These are phyloP conservation scores for Agarophyton chilense DNA, from an alignment of 23 red algal species.

Conservation along the genomic window DNA sequence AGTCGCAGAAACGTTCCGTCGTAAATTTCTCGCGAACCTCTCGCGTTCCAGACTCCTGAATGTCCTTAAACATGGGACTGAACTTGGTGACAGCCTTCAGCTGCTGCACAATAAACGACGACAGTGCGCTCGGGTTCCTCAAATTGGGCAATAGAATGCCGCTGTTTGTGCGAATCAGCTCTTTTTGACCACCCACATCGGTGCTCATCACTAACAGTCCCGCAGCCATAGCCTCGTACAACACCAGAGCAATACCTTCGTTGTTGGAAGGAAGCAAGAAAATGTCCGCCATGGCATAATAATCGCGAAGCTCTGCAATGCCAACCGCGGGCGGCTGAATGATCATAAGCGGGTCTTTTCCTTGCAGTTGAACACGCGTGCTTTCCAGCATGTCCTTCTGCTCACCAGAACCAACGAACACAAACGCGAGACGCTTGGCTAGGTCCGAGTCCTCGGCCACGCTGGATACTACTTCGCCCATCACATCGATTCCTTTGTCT, in stretches of 20 bases:
- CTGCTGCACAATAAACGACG: conserved; percentile 52
- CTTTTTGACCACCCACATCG: conserved; percentile 51
- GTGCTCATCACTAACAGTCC: conserved; percentile 55
- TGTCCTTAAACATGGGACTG: conserved; percentile 49
- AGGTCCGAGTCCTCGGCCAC: conserved; percentile 47
- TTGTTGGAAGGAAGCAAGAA: conserved; percentile 56
- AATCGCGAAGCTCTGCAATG: conserved; percentile 29
- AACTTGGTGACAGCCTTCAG: conserved; percentile 56
- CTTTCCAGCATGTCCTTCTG: conserved; percentile 53
- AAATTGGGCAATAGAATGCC: conserved; percentile 37
- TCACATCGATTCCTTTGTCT: conserved; percentile 60
- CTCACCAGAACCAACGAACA: conserved; percentile 59
- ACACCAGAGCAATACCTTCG: conserved; percentile 53
- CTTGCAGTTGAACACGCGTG: conserved; percentile 30
- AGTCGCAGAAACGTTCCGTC: conserved; percentile 54
- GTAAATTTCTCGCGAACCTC: conserved; percentile 24
- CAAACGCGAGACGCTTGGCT: conserved; percentile 21
- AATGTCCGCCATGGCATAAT: conserved; percentile 67
- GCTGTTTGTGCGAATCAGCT: conserved; percentile 27
- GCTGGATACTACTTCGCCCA: conserved; percentile 37
- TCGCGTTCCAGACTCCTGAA: conserved; percentile 9
- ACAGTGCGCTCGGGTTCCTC: conserved; percentile 5
- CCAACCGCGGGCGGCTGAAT: conserved; percentile 39
- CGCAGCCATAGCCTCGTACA: conserved; percentile 64
- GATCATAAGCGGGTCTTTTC: conserved; percentile 30